These are phyloP conservation scores for Mycena latifolia DNA, from an alignment of 768 basidiomycete genomes.

Conservation along the genomic window DNA sequence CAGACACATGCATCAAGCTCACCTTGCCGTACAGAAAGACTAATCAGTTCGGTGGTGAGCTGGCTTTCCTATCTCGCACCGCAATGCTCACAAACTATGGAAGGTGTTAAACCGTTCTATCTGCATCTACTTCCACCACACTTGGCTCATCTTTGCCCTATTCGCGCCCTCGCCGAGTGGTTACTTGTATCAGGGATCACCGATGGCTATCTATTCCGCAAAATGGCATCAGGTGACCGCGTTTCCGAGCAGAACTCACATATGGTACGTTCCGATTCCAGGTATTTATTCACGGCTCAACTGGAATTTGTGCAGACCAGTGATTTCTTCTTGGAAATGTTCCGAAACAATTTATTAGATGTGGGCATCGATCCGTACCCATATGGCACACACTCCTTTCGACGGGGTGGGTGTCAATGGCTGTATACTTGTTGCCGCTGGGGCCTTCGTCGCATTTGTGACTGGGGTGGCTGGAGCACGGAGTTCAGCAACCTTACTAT, in stretches of 20 bases:
- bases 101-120: neutral
- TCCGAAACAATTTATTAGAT: conserved; percentile 55
- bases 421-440: conserved; percentile 48
- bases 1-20: conserved; percentile 25
- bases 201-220: conserved; percentile 45
- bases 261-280: conserved; percentile 36
- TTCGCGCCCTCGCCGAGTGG: conserved; percentile 47
- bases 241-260: conserved; percentile 37
- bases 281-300: neutral
- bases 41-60: neutral
- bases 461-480: conserved; percentile 59
- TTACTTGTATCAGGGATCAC: conserved; percentile 37
- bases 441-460: conserved; percentile 51
- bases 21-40: neutral
- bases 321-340: conserved; percentile 51
- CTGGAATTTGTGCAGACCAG: conserved; percentile 39
- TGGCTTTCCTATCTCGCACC: neutral
- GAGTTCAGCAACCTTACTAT: conserved; percentile 54
- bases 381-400: conserved; percentile 58
- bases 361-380: conserved; percentile 48
- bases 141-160: neutral
- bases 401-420: conserved; percentile 43
- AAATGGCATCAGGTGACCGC: conserved; percentile 36
- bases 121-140: neutral
- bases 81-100: neutral